Evolutionary conservation across 2,329 filamentous ascomycete genomes (phyloP), one percentile per base, ranked within the genome.

Genomic region (Sporothrix pseudoabietina): DNA sequence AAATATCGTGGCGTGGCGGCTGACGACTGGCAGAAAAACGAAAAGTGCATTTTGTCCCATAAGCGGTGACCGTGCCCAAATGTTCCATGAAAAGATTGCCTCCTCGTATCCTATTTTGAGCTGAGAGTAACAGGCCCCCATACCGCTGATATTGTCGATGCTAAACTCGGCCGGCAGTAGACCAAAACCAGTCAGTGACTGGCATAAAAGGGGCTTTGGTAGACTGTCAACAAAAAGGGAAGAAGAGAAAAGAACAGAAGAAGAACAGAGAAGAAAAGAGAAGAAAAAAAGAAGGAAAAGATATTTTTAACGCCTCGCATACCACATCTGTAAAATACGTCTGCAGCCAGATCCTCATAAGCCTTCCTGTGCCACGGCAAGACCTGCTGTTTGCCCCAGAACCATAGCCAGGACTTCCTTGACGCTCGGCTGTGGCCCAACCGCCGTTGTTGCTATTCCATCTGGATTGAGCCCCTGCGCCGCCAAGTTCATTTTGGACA

Each of bases 371-470:
- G 26, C 54, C 35, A 32, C 63, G 14, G 19, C 54, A 8, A 32
- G 71, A 9, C 63, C 71, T 6, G 71, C 30, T 12, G 63, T 52
- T 19, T 69, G 55, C 5, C 73, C 72, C 19, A 73, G 72, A 22
- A 73, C 75, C 44, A 70, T 73, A 26, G 72, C 75, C 35, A 76
- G 70, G 32, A 87, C 78, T 73, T 86, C 84, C 47, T 81, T 82
- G 54, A 87, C 75, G 74, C 82, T 85, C 16, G 87, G 77, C 57
- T 81, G 81, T 69, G 83, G 80, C 6, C 84, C 84, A 69, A 85
- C 81, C 14, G 83, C 83, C 73, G 83, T 81, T 79, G 84, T 82
- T 3, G 83, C 84, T 19, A 82, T 82, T 0, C 83, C 83, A 44
- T 77, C 52, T 2, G 74, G 72, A 35, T 76, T 71, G 5, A 30